phyloP scores from a whole-genome alignment of 768 basidiomycete species.

The Gyrodon lividus region DNA sequence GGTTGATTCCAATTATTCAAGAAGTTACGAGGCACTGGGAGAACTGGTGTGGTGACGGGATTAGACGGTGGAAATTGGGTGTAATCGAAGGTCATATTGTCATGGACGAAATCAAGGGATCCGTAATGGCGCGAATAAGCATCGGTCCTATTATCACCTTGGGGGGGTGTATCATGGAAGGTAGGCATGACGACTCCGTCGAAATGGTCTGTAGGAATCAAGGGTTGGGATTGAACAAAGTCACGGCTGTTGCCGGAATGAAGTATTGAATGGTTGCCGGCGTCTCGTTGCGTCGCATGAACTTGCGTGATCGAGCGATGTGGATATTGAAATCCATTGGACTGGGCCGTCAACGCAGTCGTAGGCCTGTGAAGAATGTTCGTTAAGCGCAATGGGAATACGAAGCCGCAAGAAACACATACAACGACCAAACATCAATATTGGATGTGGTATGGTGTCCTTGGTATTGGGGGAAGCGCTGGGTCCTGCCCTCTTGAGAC shows the following conservation, averaged over 20 bases:
- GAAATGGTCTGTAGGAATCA: background rate
- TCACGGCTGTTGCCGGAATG: background rate
- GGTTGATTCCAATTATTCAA: too few species aligned
- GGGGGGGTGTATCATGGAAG: background rate
- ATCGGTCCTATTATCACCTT: too few species aligned
- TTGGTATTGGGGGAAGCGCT: background rate
- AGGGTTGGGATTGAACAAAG: background rate
- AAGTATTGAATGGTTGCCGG: background rate
- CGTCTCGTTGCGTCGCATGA: background rate
- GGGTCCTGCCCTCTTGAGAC: background rate
- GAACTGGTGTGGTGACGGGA: conserved; percentile 3
- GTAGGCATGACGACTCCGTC: conserved; percentile 4
- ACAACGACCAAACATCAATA: background rate
- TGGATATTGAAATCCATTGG: background rate
- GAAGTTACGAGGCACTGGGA: background rate
- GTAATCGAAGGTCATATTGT: background rate
- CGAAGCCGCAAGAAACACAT: background rate
- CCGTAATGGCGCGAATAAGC: background rate
- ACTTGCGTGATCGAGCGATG: background rate
- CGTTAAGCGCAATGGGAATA: background rate
- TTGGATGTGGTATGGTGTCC: background rate
- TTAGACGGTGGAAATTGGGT: background rate
- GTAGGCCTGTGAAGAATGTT: background rate
- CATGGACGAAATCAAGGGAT: background rate
- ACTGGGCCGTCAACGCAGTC: background rate